Base-by-base conservation (phyloP, 192 early-diverging fungal genomes). In the Entomortierella lignicola region DNA sequence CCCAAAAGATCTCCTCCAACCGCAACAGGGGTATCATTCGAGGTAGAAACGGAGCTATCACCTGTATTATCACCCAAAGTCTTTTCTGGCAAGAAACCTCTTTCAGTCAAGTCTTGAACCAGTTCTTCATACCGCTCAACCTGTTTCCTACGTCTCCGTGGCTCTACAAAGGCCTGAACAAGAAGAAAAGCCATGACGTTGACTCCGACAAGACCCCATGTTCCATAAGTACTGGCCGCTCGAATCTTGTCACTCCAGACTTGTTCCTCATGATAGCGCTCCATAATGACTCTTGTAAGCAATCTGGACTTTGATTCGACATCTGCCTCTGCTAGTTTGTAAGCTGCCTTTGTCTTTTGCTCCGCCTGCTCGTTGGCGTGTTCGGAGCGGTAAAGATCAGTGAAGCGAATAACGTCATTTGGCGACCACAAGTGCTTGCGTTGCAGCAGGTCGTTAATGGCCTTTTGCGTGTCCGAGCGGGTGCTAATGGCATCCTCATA, bases 221-320 rank as follows among this genome's bases (percentile, higher is more conserved):
- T 92, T 29, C 89, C 91, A 50, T 93, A 93, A 7, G 91, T 93
- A 63, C 85, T 88, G 17, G 90, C 91, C 15, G 88, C 85, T 18
- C 93, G 89, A 55, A 94, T 94, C 83, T 94, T 94, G 82, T 94
- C 93, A 77, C 91, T 92, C 93, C 93, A 94, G 27, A 94, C 79
- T 65, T 94, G 93, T 52, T 94, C 93, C 71, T 93, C 93, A 57
- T 94, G 93, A 71, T 94, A 94, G 20, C 93, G 81, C 55, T 90
- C 85, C 71, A 90, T 89, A n/a, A 94, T 94, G 1, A 89, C 84
- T 25, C 77, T 82, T 1, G 89, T 91, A 43, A 94, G 62, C 30
- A 83, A 86, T 25, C 88, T 81, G 34, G 91, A 94, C 13, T 84
- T 83, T 29, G 77, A 71, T 23, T 94, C 93, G 32, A 92, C 91